Percentiles rank a stretch among this genome's conserved stretches.
Evolutionary conservation across 208 protist genomes (phyloP).

Genomic region (Angomonas desouzai): DNA sequence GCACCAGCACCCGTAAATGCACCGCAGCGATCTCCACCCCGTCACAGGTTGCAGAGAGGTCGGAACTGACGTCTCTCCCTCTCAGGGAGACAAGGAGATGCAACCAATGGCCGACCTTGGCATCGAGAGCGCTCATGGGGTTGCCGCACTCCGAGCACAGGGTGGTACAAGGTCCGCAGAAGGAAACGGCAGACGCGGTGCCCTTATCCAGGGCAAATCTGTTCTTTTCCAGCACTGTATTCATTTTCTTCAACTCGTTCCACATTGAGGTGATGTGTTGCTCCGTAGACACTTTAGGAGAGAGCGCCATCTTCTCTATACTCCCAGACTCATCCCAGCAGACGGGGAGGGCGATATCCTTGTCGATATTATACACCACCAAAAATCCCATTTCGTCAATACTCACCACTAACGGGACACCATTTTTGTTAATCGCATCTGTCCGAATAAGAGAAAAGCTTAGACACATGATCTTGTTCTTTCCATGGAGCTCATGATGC

Average conservation of each 20-base stretch:
- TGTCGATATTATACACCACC: slow-evolving; percentile 57
- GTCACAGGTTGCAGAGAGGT: neutral
- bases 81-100: neutral
- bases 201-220: neutral
- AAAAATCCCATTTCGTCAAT: slow-evolving; percentile 64
- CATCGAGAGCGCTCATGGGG: slow-evolving; percentile 10
- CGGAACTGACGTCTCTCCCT: neutral
- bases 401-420: slow-evolving; percentile 47
- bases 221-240: neutral
- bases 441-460: slow-evolving; percentile 44
- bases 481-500: slow-evolving; percentile 44
- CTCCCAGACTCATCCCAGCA: neutral
- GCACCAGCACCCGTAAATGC: slow-evolving; percentile 33
- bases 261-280: neutral
- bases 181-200: neutral
- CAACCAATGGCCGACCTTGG: neutral
- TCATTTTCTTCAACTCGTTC: neutral
- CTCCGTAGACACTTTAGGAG: neutral
- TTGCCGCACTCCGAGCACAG: slow-evolving; percentile 55
- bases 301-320: neutral
- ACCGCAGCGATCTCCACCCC: slow-evolving; percentile 32
- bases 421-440: slow-evolving; percentile 16
- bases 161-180: slow-evolving; percentile 47
- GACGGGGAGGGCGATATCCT: slow-evolving; percentile 21
- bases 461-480: slow-evolving; percentile 41